Evolutionary conservation across 1,139 yeast species (phyloP).

Genomic region (Kurtzmaniella quercitrusa): DNA sequence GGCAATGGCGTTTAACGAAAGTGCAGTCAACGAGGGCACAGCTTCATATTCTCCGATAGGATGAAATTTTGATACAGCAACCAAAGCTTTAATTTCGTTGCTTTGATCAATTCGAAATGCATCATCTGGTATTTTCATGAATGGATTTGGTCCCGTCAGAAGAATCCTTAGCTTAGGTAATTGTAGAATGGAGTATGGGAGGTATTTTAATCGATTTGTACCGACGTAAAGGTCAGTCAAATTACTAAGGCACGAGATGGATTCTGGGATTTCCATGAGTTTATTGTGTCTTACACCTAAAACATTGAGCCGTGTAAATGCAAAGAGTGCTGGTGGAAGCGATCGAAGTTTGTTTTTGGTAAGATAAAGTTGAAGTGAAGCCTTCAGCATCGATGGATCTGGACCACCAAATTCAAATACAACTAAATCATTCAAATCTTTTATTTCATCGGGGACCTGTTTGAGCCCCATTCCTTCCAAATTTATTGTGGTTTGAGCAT

Average conservation of each 20-base stretch:
- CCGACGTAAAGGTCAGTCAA: slow-evolving; percentile 40
- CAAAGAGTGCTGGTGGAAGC: slow-evolving; percentile 37
- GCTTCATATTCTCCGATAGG: slow-evolving; percentile 8
- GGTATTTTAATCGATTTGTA: slow-evolving; percentile 29
- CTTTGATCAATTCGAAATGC: slow-evolving; percentile 18
- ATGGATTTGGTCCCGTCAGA: slow-evolving; percentile 46
- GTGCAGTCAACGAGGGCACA: slow-evolving; percentile 29
- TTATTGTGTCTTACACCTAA: slow-evolving; percentile 39
- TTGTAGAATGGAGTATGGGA: slow-evolving; percentile 35
- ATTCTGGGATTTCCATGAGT: slow-evolving; percentile 30
- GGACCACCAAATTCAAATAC: slow-evolving; percentile 21
- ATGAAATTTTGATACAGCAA: slow-evolving; percentile 13
- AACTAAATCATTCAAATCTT: slow-evolving; percentile 41
- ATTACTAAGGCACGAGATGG: slow-evolving; percentile 27
- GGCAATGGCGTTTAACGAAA: slow-evolving; percentile 35
- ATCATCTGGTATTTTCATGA: slow-evolving; percentile 24
- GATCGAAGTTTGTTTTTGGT: slow-evolving; percentile 32
- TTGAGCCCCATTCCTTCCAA: slow-evolving; percentile 34
- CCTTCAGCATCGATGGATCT: slow-evolving; percentile 18
- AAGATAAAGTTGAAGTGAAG: slow-evolving; percentile 34
- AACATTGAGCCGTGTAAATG: slow-evolving; percentile 40
- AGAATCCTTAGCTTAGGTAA: slow-evolving; percentile 28
- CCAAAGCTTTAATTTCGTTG: slow-evolving; percentile 10
- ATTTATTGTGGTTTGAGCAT: slow-evolving; percentile 29
- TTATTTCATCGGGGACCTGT: slow-evolving; percentile 42